Conservation (phyloP, 2,329 filamentous ascomycete species). For the Dothistroma septosporum region DNA sequence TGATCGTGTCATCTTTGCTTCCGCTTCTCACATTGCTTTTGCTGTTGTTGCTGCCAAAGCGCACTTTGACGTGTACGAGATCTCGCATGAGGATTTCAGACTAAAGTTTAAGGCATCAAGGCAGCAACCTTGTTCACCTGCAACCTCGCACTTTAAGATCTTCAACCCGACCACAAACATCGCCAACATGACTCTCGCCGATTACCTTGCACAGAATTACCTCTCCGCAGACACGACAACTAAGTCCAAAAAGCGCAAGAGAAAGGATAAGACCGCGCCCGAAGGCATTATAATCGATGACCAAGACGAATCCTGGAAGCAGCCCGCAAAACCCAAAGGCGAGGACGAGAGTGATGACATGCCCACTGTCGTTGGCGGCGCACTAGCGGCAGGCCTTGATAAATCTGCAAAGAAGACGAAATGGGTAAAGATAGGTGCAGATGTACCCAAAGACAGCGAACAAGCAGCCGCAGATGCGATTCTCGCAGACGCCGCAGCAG, state of each 20-base stretch:
- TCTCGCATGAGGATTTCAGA: background rate
- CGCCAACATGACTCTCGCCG: slow-evolving; percentile 60
- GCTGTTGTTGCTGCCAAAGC: slow-evolving; percentile 2
- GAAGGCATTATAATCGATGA: slow-evolving; percentile 47
- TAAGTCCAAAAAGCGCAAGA: slow-evolving; percentile 52
- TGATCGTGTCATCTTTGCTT: slow-evolving; percentile 58
- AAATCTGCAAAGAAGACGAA: slow-evolving; percentile 67
- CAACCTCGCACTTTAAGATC: slow-evolving; percentile 1
- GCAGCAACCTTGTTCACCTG: background rate
- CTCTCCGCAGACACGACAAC: slow-evolving; percentile 61
- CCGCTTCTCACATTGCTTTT: slow-evolving; percentile 14
- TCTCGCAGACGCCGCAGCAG: slow-evolving; percentile 34
- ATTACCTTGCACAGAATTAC: slow-evolving; percentile 89
- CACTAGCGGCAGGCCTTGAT: slow-evolving; percentile 53
- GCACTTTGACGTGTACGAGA: background rate
- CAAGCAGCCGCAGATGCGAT: slow-evolving; percentile 58
- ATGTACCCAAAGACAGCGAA: slow-evolving; percentile 48
- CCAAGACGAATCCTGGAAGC: slow-evolving; percentile 54
- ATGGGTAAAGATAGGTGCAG: slow-evolving; percentile 69
- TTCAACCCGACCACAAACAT: background rate
- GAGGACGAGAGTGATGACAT: slow-evolving; percentile 56
- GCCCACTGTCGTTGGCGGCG: slow-evolving; percentile 40
- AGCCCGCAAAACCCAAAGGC: slow-evolving; percentile 39
- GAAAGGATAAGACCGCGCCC: slow-evolving; percentile 39
- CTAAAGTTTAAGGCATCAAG: slow-evolving; percentile 4